phyloP scores from a whole-genome alignment of 305 asterid species.

The Fraxinus dipetala region DNA sequence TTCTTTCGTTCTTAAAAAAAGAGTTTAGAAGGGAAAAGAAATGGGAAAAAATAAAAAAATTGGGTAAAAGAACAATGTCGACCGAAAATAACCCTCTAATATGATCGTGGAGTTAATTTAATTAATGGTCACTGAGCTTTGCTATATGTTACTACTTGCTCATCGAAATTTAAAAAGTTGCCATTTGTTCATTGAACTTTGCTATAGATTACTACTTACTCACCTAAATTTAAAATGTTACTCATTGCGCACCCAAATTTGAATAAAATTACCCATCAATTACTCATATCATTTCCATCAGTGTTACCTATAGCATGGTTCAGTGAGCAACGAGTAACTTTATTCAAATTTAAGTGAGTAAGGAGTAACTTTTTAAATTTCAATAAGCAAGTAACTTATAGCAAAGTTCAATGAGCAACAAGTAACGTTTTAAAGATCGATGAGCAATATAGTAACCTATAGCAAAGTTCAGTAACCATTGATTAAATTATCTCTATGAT shows the following conservation, averaged over 20 bases:
- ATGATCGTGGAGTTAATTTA: background rate
- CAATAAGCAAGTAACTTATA: background rate
- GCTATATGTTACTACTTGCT: background rate
- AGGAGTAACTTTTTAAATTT: no score
- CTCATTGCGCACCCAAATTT: background rate
- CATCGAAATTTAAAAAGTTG: no score
- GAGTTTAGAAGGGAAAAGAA: background rate
- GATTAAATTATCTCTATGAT: background rate
- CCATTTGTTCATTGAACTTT: no score
- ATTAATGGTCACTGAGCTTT: background rate
- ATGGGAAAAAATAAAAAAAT: background rate
- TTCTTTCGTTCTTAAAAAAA: background rate
- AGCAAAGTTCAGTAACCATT: background rate
- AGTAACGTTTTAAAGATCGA: no score
- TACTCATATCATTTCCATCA: background rate
- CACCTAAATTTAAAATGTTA: no score
- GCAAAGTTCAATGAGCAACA: background rate
- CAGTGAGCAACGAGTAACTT: background rate
- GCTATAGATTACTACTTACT: no score
- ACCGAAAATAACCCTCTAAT: background rate
- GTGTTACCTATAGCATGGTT: background rate
- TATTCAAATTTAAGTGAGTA: background rate
- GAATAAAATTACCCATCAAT: background rate
- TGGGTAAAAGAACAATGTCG: background rate
- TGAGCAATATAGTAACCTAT: no score